phyloP scores from a whole-genome alignment of 768 basidiomycete genomes.

The Termitomyces sp. region DNA sequence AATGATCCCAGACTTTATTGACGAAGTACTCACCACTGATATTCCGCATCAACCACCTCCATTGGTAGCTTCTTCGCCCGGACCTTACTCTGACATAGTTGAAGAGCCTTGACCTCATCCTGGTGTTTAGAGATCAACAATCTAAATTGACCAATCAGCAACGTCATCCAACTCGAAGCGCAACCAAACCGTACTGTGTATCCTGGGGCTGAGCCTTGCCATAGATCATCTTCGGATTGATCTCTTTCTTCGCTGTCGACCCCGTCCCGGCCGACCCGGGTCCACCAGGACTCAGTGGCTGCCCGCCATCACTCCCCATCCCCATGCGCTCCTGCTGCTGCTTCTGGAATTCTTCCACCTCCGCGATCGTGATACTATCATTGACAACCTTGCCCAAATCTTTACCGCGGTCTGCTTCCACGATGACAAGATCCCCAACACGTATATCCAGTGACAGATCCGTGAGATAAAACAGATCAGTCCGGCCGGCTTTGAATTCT shows the following conservation, averaged over 20 bases:
- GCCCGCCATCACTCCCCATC: conserved; percentile 25
- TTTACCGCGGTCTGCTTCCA: conserved; percentile 93
- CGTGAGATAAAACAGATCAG: conserved; percentile 89
- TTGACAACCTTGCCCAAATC: conserved; percentile 92
- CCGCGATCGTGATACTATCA: conserved; percentile 82
- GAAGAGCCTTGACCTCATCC: conserved; percentile 90
- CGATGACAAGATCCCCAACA: conserved; percentile 90
- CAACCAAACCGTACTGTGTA: conserved; percentile 47
- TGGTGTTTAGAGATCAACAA: conserved; percentile 76
- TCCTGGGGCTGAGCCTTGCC: conserved; percentile 81
- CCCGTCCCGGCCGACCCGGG: conserved; percentile 8
- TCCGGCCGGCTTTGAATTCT: conserved; percentile 89
- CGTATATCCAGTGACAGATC: conserved; percentile 59
- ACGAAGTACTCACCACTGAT: conserved; percentile 74
- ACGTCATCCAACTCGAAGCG: not conserved
- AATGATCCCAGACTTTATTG: not conserved
- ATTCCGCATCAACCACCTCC: conserved; percentile 98
- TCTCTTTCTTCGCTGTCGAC: conserved; percentile 67
- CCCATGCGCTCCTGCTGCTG: conserved; percentile 59
- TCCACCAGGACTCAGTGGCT: conserved; percentile 28
- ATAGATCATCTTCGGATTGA: conserved; percentile 96
- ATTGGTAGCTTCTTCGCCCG: conserved; percentile 93
- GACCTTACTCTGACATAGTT: conserved; percentile 89
- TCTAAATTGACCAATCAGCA: conserved; percentile 29
- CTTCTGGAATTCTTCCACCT: conserved; percentile 89